phyloP scores from a whole-genome alignment of 257 asterid species.

The Nicotiana obtusifolia region DNA sequence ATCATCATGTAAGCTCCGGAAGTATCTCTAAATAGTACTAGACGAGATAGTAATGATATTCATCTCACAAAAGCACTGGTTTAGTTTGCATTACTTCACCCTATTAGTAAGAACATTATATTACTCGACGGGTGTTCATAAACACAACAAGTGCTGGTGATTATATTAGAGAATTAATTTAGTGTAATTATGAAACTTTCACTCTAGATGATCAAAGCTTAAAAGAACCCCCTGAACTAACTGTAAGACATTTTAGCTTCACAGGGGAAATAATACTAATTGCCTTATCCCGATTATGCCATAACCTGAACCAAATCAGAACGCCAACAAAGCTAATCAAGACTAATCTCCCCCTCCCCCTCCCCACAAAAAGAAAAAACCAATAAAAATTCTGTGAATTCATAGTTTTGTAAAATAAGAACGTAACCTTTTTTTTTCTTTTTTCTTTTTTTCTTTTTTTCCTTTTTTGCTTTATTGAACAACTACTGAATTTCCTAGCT shows the following conservation, averaged over 20 bases:
- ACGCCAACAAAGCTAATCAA: not conserved
- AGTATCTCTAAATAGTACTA: not conserved
- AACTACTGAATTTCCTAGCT: not conserved
- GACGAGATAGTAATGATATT: not conserved
- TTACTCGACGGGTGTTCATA: not conserved
- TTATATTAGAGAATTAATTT: not conserved
- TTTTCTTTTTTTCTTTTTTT: not conserved
- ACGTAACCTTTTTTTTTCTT: not conserved
- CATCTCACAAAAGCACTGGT: not conserved
- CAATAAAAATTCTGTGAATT: not conserved
- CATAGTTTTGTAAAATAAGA: not conserved
- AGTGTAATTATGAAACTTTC: not conserved
- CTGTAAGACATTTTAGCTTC: not conserved
- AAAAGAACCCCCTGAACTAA: not conserved
- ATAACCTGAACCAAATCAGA: not conserved
- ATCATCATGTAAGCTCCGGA: not conserved
- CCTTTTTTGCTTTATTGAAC: not conserved
- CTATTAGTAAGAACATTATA: not conserved
- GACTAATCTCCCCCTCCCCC: not conserved
- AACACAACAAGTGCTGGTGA: not conserved
- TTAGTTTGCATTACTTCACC: conserved; percentile 4
- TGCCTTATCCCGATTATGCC: not conserved
- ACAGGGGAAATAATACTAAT: not conserved
- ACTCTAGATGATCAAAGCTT: not conserved
- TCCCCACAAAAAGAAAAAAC: no score